Evolutionary conservation across 2,329 filamentous ascomycete species (phyloP), one percentile per base, ranked within the genome.

Genomic region (Geoglossum cookeanum): DNA sequence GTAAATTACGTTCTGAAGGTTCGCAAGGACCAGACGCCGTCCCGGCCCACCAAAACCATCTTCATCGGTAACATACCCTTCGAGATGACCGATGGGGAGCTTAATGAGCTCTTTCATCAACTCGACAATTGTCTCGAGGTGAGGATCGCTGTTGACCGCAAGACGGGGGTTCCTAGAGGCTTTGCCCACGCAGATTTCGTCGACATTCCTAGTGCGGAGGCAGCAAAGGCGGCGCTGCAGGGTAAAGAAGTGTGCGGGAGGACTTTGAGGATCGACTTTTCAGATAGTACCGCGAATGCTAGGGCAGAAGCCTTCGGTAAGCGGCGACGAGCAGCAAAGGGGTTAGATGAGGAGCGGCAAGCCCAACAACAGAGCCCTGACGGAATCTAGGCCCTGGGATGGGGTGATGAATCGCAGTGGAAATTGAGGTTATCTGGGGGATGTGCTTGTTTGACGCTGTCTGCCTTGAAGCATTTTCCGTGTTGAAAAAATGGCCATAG

Each of bases 1-100:
- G 78, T 84, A 55, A 79, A 84, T 64, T 84, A 74, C 66, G 77
- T 81, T 61, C 62, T 65, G 45, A 65, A 64, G 60, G 60, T 56
- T 56, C 60, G 51, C 60, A 59, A 33, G 51, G 39, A 52, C 57
- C 53, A 35, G 35, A 35, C 39, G 58, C 60, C 45, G n/a, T 73
- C 73, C 63, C 63, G 71, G 45, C 81, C 82, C 2, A 77, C 78
- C 55, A 79, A 76, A 65, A 86, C 83, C 1, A 72, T 94, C 37
- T 94, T 85, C 73, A 79, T 95, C 63, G 87, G 88, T 62, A 92
- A 92, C 73, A 80, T 95, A 70, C 82, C 86, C 9, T 92, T 85
- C 66, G 85, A 94, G 71, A 84, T 90, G 73, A 85, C 84, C 7
- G 88, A 94, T 66, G 78, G 79, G 57, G 88, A 94, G 65, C 74